Evolutionary conservation across 345 rosid species (phyloP), one percentile per base, ranked within the genome.

Genomic region (Eucalyptus sideroxylon): DNA sequence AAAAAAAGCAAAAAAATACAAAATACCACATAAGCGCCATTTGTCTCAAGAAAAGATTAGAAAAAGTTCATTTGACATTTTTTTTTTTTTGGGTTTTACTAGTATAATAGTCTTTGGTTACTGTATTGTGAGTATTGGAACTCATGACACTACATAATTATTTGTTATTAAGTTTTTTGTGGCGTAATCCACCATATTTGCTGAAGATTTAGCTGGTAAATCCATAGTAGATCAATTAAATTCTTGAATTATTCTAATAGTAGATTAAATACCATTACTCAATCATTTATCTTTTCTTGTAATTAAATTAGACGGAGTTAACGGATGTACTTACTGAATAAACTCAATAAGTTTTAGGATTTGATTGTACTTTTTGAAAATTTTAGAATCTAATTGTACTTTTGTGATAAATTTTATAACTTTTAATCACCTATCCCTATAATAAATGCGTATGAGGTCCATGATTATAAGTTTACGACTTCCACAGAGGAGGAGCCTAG

Each of bases 61-160:
- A 24, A 56, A 56, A 56, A 56, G 6, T 24, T 56, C 11, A 23
- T 51, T 7, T 0, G 23, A 9, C 27, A 56, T n/a, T n/a, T n/a
- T n/a, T 23, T 56, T 23, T 9, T 23, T 23, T 21, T 56, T 2
- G 0, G 0, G 0, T 0, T 19, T 53, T 53, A 53, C 1, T 53
- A 3, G 5, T 19, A 21, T 53, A 19, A 53, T 0, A 4, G 1
- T 53, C 2, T 53, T 0, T 8, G 5, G 0, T 53, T 53, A 19
- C 7, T 53, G 4, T 53, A 19, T 19, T 53, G 4, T 53, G 2
- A 53, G 4, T 8, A 19, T 53, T 19, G 5, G 0, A 53, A 53
- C 59, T 53, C 11, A 19, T 21, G 0, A 53, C 11, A 53, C 0
- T 53, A 8, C 8, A 53, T 53, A 53, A 53, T 53, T 53, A 53